phyloP scores from a whole-genome alignment of 257 asterid species.

The Jasminum sambac region DNA sequence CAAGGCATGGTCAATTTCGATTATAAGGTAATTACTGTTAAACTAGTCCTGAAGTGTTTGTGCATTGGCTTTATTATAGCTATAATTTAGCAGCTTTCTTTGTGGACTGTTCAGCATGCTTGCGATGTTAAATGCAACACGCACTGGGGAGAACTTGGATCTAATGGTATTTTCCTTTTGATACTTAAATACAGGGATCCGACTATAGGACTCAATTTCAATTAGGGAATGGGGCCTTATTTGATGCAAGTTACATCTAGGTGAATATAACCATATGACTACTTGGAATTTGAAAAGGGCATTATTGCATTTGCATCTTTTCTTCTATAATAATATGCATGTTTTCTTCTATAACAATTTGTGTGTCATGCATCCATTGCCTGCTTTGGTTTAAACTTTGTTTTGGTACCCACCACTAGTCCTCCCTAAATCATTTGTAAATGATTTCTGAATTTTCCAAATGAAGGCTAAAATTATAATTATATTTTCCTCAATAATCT shows the following conservation, averaged over 20 bases:
- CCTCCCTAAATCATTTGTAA: too few relatives aligned
- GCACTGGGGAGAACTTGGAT: not conserved
- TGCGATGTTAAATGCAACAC: not conserved
- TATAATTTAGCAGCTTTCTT: not conserved
- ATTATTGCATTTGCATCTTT: not conserved
- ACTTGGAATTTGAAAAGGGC: too few relatives aligned
- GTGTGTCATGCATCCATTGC: not conserved
- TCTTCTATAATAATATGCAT: not conserved
- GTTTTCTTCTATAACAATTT: not conserved
- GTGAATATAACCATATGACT: constrained; percentile 43
- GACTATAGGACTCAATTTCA: constrained; percentile 86
- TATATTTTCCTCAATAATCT: not conserved
- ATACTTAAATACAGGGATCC: constrained; percentile 55
- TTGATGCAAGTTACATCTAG: constrained; percentile 94
- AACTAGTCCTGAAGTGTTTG: not conserved
- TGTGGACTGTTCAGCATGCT: constrained; percentile 7
- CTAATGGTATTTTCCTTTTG: constrained; percentile 23
- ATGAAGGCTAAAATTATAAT: not conserved
- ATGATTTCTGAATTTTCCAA: not conserved
- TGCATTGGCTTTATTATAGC: not conserved
- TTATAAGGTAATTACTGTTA: constrained; percentile 62
- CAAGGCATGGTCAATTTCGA: constrained; percentile 89
- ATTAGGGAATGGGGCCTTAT: constrained; percentile 81
- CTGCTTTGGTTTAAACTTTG: not conserved
- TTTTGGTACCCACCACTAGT: too few relatives aligned